Percentiles rank a stretch among this genome's conserved stretches.
Conservation (phyloP, 495 filamentous ascomycete genomes). For the Gamarada debralockiae region DNA sequence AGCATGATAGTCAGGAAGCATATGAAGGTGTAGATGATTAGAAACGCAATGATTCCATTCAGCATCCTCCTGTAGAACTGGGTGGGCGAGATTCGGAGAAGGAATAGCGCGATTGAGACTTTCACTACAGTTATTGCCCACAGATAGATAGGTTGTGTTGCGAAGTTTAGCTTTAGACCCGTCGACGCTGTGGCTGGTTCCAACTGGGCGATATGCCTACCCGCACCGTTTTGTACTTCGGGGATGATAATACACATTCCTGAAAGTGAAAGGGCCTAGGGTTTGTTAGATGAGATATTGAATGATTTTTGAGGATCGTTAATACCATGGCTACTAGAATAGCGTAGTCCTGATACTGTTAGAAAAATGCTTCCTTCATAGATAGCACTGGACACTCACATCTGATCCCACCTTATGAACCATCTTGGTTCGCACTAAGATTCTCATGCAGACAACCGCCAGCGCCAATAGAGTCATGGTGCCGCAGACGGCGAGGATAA, state of each 20-base stretch:
- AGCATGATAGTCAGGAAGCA: slow-evolving; percentile 29
- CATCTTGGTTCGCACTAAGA: slow-evolving; percentile 43
- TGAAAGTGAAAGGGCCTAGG: slow-evolving; percentile 17
- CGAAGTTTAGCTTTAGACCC: slow-evolving; percentile 38
- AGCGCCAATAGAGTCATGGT: slow-evolving; percentile 31
- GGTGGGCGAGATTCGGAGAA: slow-evolving; percentile 36
- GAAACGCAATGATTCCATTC: slow-evolving; percentile 27
- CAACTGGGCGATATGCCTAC: slow-evolving; percentile 27
- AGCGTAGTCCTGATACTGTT: slow-evolving; percentile 28
- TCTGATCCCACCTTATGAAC: slow-evolving; percentile 43
- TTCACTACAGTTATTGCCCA: slow-evolving; percentile 41
- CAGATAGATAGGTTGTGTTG: slow-evolving; percentile 37
- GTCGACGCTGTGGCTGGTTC: background rate
- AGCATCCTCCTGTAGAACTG: slow-evolving; percentile 34
- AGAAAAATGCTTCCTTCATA: background rate
- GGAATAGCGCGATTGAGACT: slow-evolving; percentile 40
- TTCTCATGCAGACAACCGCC: slow-evolving; percentile 25
- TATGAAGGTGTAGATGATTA: slow-evolving; percentile 34
- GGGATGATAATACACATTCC: slow-evolving; percentile 34
- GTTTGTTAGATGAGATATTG: background rate
- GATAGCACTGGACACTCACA: slow-evolving; percentile 5
- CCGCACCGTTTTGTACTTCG: slow-evolving; percentile 35
- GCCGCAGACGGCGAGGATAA: slow-evolving; percentile 25
- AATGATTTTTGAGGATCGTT: slow-evolving; percentile 7
- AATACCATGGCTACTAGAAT: slow-evolving; percentile 39